phyloP scores from a whole-genome alignment of 164 flowering plant genomes.

The Taxillus chinensis region DNA sequence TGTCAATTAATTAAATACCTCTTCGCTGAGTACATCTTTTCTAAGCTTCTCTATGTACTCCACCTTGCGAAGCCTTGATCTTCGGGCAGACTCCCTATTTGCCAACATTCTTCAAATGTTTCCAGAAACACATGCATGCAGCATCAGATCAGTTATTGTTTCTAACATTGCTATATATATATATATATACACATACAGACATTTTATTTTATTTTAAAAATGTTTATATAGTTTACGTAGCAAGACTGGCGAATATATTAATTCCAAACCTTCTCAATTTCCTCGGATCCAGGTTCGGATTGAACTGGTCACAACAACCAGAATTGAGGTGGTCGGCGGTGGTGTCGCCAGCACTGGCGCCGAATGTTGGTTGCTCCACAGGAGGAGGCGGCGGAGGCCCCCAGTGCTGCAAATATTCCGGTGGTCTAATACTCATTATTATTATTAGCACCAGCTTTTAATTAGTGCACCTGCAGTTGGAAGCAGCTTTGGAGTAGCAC shows the following conservation, averaged over 20 bases:
- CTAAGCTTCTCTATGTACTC: not conserved
- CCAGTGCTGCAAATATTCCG: too few species aligned
- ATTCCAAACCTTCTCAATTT: not conserved
- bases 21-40: not conserved
- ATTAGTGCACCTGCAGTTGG: too few species aligned
- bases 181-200: not conserved
- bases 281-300: not conserved
- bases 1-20: not conserved
- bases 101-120: not conserved
- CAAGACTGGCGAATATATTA: not conserved
- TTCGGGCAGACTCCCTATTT: constrained; percentile 1
- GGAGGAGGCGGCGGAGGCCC: too few species aligned
- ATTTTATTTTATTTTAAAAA: not conserved
- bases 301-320: not conserved
- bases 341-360: too few species aligned
- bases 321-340: too few species aligned
- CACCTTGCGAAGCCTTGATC: constrained; percentile 1
- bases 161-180: too few species aligned
- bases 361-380: too few species aligned
- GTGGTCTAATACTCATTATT: too few species aligned
- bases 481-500: too few species aligned
- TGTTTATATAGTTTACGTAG: too few species aligned
- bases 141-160: too few species aligned
- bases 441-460: too few species aligned
- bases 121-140: not conserved